phyloP scores from a whole-genome alignment of 306 rosid genomes.

The Comarum palustre region DNA sequence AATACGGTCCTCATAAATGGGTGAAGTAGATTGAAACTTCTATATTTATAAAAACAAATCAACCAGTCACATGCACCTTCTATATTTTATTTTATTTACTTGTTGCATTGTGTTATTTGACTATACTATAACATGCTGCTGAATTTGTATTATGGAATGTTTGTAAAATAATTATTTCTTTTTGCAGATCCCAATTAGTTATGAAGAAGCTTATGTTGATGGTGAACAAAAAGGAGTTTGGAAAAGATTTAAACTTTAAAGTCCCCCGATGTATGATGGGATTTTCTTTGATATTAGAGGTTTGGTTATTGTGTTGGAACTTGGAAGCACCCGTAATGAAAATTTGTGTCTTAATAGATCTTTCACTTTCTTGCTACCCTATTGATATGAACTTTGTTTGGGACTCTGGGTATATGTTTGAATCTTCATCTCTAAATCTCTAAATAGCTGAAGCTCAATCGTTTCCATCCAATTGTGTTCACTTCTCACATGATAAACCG shows the following conservation, averaged over 20 bases:
- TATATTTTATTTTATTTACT: neutral
- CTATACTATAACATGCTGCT: neutral
- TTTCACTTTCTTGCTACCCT: too few species aligned
- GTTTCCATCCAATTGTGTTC: too few species aligned
- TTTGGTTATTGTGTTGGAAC: too few species aligned
- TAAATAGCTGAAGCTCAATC: too few species aligned
- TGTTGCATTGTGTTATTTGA: neutral
- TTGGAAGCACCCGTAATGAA: too few species aligned
- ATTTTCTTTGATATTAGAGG: too few species aligned
- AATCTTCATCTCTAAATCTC: too few species aligned
- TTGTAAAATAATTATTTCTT: neutral
- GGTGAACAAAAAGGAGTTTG: neutral
- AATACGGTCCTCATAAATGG: neutral
- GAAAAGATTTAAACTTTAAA: neutral
- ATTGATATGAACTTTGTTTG: too few species aligned
- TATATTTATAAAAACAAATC: neutral
- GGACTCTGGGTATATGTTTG: conserved; percentile 22
- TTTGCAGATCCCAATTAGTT: neutral
- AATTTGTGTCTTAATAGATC: too few species aligned
- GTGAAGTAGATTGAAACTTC: neutral
- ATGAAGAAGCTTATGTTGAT: neutral
- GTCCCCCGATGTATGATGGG: neutral
- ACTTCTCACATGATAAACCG: neutral
- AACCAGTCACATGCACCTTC: conserved; percentile 25
- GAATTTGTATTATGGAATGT: neutral